phyloP scores from a whole-genome alignment of 306 rosid genomes.

The Vigna nakashimae region DNA sequence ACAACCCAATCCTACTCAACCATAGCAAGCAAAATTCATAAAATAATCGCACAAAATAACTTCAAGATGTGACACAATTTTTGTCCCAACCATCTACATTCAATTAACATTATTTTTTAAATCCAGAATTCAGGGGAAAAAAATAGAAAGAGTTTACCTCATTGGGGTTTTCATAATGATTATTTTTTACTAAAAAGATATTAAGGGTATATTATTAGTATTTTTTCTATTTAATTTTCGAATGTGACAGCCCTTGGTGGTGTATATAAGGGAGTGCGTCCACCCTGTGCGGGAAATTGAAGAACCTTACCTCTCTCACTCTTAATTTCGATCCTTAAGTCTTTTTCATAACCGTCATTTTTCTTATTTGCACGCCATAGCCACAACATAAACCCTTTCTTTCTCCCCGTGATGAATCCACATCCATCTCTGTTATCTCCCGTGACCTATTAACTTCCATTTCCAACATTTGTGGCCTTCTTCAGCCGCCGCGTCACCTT shows the following conservation, averaged over 20 bases:
- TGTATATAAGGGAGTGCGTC: constrained; percentile 18
- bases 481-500: background rate
- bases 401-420: constrained; percentile 17
- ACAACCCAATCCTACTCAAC: constrained; percentile 24
- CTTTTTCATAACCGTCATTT: constrained; percentile 16
- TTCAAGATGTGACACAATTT: background rate
- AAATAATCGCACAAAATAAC: background rate
- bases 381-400: background rate
- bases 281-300: background rate
- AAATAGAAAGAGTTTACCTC: too few species aligned
- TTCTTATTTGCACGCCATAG: background rate
- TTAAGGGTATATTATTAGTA: background rate
- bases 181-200: too few species aligned
- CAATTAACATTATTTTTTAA: background rate
- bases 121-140: too few species aligned
- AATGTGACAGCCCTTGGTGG: background rate
- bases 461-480: constrained; percentile 16
- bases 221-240: background rate
- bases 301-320: background rate
- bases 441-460: background rate
- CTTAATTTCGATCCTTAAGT: background rate
- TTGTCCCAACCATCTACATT: background rate
- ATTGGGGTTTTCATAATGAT: too few species aligned
- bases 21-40: background rate
- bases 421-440: background rate